phyloP scores from a whole-genome alignment of 371 early-diverging fungal species.

The Syncephalastrum monosporum region DNA sequence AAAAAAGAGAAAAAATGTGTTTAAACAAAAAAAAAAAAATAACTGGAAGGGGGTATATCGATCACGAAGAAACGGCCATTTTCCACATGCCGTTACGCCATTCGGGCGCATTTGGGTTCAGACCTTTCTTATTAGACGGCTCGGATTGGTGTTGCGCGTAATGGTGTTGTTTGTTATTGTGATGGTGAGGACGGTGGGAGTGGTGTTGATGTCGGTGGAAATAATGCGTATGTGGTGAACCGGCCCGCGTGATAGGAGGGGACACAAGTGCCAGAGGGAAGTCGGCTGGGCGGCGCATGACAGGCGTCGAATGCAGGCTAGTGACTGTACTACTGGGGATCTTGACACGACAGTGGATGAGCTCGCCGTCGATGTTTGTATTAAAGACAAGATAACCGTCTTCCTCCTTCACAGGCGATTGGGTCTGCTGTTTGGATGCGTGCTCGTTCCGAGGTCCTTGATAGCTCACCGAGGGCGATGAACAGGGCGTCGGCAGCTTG shows the following conservation, averaged over 20 bases:
- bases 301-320: constrained; percentile 14
- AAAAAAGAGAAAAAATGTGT: neutral
- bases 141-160: neutral
- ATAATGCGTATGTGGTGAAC: constrained; percentile 7
- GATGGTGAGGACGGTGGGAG: constrained; percentile 19
- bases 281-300: constrained; percentile 7
- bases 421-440: constrained; percentile 5
- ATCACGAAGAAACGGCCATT: neutral
- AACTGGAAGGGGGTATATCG: neutral
- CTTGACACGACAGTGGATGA: constrained; percentile 35
- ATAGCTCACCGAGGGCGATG: constrained; percentile 11
- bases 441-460: neutral
- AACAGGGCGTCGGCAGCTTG: constrained; percentile 5
- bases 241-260: constrained; percentile 20
- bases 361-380: constrained; percentile 31
- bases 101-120: constrained; percentile 41
- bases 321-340: constrained; percentile 23
- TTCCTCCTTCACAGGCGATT: constrained; percentile 27
- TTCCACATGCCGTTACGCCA: constrained; percentile 23
- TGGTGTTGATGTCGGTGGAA: constrained; percentile 20
- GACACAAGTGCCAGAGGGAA: constrained; percentile 15
- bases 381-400: constrained; percentile 36
- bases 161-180: neutral
- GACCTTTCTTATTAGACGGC: constrained; percentile 23
- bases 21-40: neutral